Percentiles rank a stretch among this genome's conserved stretches.
Conservation (phyloP, 2,329 filamentous ascomycete genomes). For the Coniella lustricola region DNA sequence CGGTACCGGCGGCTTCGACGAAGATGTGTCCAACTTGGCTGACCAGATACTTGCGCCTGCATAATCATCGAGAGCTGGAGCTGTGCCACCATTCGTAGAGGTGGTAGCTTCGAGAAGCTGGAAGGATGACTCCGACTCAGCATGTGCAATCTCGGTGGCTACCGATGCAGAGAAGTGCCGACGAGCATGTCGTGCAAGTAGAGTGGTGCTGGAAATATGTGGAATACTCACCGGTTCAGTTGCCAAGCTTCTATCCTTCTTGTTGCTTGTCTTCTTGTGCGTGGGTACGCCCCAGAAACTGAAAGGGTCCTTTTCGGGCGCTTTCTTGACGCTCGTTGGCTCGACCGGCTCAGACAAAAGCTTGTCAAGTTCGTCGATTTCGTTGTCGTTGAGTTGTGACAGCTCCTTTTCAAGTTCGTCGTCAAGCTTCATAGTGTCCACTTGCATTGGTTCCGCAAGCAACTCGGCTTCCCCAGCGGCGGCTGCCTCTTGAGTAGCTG, state of each 20-base stretch:
- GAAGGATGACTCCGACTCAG: constrained; percentile 37
- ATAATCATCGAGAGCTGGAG: constrained; percentile 15
- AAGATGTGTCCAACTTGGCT: constrained; percentile 32
- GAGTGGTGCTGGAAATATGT: constrained; percentile 12
- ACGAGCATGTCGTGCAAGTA: constrained; percentile 8
- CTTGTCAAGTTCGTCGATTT: constrained; percentile 24
- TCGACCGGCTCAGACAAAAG: constrained; percentile 16
- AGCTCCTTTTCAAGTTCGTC: constrained; percentile 19
- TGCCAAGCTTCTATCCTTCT: constrained; percentile 32
- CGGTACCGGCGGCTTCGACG: constrained; percentile 31
- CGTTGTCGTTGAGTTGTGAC: constrained; percentile 18
- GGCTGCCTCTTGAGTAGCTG: too few species aligned
- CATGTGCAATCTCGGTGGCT: constrained; percentile 37
- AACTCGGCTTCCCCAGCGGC: background rate
- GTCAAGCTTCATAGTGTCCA: constrained; percentile 10
- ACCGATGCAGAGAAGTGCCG: constrained; percentile 17
- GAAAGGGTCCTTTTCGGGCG: constrained; percentile 37
- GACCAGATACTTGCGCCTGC: constrained; percentile 16
- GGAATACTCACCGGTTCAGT: constrained; percentile 24
- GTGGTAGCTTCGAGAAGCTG: constrained; percentile 38
- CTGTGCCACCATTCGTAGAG: constrained; percentile 19
- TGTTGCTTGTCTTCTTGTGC: constrained; percentile 37
- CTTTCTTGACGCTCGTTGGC: constrained; percentile 9
- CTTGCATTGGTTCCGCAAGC: constrained; percentile 28
- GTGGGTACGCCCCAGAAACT: constrained; percentile 52